Percentiles rank a stretch among this genome's conserved stretches.
Conservation (phyloP, 179 eudicot genomes). For the Silene noctiflora region DNA sequence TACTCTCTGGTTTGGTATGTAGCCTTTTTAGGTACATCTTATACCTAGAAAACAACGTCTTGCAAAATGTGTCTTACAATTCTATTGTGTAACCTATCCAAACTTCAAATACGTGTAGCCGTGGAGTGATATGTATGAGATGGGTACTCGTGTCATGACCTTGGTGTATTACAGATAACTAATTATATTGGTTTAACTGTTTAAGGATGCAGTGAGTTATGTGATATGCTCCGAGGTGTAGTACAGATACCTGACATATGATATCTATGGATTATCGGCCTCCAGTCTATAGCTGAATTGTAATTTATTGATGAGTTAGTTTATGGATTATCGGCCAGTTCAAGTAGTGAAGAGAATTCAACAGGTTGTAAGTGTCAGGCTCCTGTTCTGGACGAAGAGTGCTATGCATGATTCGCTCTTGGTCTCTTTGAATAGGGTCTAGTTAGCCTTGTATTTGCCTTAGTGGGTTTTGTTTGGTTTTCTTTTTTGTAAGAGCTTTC, state of each 20-base stretch:
- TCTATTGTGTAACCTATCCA: not conserved
- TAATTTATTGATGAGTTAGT: not conserved
- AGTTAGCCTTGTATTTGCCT: too few species aligned
- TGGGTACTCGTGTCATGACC: not conserved
- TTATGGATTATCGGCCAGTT: too few species aligned
- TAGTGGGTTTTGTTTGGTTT: too few species aligned
- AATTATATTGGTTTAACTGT: too few species aligned
- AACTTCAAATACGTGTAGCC: not conserved
- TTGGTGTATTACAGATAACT: too few species aligned
- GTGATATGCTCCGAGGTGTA: not conserved
- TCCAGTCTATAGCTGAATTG: not conserved
- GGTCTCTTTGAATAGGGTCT: too few species aligned
- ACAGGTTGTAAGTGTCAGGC: too few species aligned
- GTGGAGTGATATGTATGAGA: not conserved
- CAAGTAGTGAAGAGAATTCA: too few species aligned
- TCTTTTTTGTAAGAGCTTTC: too few species aligned
- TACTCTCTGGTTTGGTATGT: not conserved
- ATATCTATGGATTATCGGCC: not conserved
- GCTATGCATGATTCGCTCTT: too few species aligned
- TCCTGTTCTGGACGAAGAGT: too few species aligned
- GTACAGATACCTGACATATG: not conserved
- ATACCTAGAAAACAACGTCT: not conserved
- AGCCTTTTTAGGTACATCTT: not conserved
- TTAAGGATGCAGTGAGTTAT: not conserved
- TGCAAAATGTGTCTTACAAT: not conserved